A percentile compares a stretch with the other conserved stretches of the same genome.
phyloP scores from a whole-genome alignment of 257 asterid species.

The Knoxia roxburghii region DNA sequence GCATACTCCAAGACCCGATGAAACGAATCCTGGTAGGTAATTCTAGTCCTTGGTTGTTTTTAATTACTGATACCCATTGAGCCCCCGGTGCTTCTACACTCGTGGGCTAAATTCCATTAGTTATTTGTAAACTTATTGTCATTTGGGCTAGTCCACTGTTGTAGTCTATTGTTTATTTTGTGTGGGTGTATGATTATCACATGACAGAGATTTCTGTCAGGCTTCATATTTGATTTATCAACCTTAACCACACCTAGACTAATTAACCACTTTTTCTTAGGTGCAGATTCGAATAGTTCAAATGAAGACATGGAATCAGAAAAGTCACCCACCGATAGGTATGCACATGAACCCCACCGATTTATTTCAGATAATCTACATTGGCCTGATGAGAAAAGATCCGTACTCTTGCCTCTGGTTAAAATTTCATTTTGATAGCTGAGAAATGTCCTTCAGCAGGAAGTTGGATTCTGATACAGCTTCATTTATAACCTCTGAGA shows the following conservation, averaged over 20 bases:
- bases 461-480: slow-evolving; percentile 46
- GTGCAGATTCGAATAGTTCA: slow-evolving; percentile 53
- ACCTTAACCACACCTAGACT: neutral
- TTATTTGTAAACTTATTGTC: neutral
- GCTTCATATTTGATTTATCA: neutral
- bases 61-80: neutral
- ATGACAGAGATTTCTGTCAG: neutral
- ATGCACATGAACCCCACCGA: slow-evolving; percentile 25
- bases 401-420: slow-evolving; percentile 11
- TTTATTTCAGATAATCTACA: slow-evolving; percentile 11
- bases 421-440: slow-evolving; percentile 12
- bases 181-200: neutral
- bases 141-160: neutral
- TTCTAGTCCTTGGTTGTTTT: neutral
- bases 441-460: slow-evolving; percentile 39
- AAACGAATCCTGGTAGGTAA: slow-evolving; percentile 47
- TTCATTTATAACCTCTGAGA: slow-evolving; percentile 63
- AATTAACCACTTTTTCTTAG: slow-evolving; percentile 21
- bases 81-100: slow-evolving; percentile 2
- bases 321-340: slow-evolving; percentile 50
- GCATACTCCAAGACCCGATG: slow-evolving; percentile 49
- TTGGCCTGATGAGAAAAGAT: slow-evolving; percentile 6
- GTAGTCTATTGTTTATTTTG: neutral
- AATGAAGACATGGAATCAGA: slow-evolving; percentile 41
- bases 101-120: neutral